Conservation (phyloP, 106 monocot species). For the Alisma plantagoaquatica region DNA sequence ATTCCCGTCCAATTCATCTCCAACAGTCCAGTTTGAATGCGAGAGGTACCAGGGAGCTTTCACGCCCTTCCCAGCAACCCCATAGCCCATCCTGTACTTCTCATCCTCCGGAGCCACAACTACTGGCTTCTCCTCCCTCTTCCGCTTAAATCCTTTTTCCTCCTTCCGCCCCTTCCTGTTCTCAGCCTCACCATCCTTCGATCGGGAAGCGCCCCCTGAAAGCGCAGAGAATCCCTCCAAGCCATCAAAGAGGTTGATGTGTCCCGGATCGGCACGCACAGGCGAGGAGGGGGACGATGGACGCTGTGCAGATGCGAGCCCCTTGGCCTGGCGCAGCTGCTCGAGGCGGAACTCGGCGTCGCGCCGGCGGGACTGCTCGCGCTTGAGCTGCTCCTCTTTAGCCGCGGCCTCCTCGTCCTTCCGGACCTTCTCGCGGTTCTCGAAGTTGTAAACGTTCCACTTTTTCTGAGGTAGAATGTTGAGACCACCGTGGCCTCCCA, state of each 20-base stretch:
- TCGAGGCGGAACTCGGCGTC: slow-evolving; percentile 65
- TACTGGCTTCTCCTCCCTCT: slow-evolving; percentile 20
- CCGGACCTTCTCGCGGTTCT: slow-evolving; percentile 91
- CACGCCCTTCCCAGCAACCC: slow-evolving; percentile 70
- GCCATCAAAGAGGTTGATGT: slow-evolving; percentile 61
- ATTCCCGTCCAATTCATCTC: not conserved
- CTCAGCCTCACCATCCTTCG: not conserved
- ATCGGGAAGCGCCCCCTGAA: not conserved
- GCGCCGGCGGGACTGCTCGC: slow-evolving; percentile 53
- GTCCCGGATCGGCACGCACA: slow-evolving; percentile 30
- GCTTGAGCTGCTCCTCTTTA: slow-evolving; percentile 67
- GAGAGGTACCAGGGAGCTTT: slow-evolving; percentile 70
- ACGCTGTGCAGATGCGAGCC: not conserved
- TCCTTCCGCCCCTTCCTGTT: slow-evolving; percentile 4
- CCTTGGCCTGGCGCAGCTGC: slow-evolving; percentile 39
- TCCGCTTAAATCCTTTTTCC: slow-evolving; percentile 15
- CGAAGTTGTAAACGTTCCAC: slow-evolving; percentile 92
- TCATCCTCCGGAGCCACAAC: slow-evolving; percentile 52
- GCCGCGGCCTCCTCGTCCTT: slow-evolving; percentile 75
- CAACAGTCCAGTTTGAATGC: not conserved
- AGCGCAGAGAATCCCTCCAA: slow-evolving; percentile 30
- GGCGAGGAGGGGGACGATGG: not conserved
- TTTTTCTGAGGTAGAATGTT: slow-evolving; percentile 89
- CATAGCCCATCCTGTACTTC: slow-evolving; percentile 70
- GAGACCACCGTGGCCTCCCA: slow-evolving; percentile 86